Conservation (phyloP, 164 flowering plant species). For the Stephania yunnanensis region DNA sequence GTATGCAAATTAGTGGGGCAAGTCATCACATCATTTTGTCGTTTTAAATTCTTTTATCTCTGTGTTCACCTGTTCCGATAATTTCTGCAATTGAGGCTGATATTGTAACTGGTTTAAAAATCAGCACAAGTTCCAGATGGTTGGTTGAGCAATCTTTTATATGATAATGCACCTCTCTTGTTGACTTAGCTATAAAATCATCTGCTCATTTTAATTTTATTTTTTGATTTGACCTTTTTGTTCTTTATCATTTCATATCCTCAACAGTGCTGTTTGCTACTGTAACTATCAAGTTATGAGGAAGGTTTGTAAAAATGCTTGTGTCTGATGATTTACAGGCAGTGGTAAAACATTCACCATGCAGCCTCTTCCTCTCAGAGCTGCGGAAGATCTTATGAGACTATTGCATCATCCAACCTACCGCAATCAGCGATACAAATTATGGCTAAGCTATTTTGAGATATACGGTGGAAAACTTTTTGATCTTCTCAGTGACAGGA, state of each 20-base stretch:
- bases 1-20: no score
- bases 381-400: slow-evolving; percentile 83
- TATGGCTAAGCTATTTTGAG: slow-evolving; percentile 99
- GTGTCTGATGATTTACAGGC: slow-evolving; percentile 44
- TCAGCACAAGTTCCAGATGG: background rate
- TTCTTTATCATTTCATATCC: background rate
- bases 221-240: background rate
- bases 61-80: background rate
- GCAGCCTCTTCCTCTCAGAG: slow-evolving; percentile 96
- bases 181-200: background rate
- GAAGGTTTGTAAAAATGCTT: background rate
- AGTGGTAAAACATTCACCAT: slow-evolving; percentile 98
- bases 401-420: slow-evolving; percentile 82
- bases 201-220: background rate
- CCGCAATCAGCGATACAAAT: slow-evolving; percentile 68
- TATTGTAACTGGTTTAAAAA: no score
- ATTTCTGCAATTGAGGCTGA: background rate
- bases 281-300: background rate
- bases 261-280: background rate
- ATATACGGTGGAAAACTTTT: slow-evolving; percentile 96
- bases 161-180: background rate
- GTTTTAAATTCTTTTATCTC: background rate
- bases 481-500: slow-evolving; percentile 96
- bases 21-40: no score
- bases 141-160: background rate